phyloP scores from a whole-genome alignment of 805 yeast genomes.

The Barnettozyma vustinii region DNA sequence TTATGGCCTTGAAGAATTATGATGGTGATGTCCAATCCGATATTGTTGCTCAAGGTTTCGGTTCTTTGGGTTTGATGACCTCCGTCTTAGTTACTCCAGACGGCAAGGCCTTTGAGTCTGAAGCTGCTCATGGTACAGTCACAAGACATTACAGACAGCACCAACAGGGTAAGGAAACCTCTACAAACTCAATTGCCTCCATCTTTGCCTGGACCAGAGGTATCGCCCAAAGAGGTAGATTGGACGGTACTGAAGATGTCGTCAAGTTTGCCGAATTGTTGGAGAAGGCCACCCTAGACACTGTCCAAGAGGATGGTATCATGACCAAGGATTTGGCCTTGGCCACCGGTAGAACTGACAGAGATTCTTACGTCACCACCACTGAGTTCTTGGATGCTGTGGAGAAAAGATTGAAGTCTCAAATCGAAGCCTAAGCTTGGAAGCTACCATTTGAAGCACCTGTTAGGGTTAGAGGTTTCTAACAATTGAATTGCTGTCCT shows the following conservation, averaged over 20 bases:
- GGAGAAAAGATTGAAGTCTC: conserved; percentile 47
- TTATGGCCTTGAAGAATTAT: conserved; percentile 95
- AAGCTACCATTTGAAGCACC: background rate
- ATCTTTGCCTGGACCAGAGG: conserved; percentile 98
- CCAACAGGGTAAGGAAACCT: conserved; percentile 95
- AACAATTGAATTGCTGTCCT: conserved; percentile 7
- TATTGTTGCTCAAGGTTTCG: conserved; percentile 97
- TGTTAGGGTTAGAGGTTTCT: background rate
- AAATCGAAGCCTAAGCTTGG: conserved; percentile 5
- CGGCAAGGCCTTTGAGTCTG: conserved; percentile 91
- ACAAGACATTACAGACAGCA: conserved; percentile 95
- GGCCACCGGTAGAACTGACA: conserved; percentile 80
- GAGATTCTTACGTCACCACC: conserved; percentile 80
- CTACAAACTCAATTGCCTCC: conserved; percentile 95
- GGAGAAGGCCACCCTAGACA: conserved; percentile 81
- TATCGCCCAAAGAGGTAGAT: conserved; percentile 82
- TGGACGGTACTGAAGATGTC: conserved; percentile 84
- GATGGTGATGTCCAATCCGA: conserved; percentile 98
- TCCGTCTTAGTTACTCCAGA: conserved; percentile 96
- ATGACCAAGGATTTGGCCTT: conserved; percentile 97
- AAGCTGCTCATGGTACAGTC: conserved; percentile 99
- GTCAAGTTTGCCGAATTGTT: conserved; percentile 69
- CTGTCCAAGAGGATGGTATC: conserved; percentile 75
- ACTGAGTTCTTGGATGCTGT: conserved; percentile 88
- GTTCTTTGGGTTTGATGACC: conserved; percentile 95